Percentiles rank a stretch among this genome's conserved stretches.
Conservation (phyloP, 1,284 basidiomycete genomes). For the Dichomitus squalens region DNA sequence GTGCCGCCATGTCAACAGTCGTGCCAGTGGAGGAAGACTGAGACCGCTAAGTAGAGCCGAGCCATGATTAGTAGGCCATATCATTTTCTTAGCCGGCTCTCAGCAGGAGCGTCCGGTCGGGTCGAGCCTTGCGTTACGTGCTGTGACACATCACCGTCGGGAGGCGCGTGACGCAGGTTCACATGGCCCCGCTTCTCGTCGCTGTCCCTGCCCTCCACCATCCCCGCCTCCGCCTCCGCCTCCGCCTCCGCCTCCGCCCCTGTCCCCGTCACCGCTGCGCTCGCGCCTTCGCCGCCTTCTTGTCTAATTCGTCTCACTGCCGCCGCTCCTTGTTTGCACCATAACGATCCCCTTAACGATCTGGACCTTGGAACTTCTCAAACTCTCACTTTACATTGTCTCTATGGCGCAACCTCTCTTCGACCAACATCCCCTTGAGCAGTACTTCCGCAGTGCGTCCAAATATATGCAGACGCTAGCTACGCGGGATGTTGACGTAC, state of each 20-base stretch:
- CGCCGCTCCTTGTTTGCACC: slow-evolving; percentile 22
- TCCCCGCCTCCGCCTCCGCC: not conserved
- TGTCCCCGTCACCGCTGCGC: not conserved
- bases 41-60: not conserved
- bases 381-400: slow-evolving; percentile 2
- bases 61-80: not conserved
- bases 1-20: slow-evolving; percentile 1
- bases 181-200: not conserved
- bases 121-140: no score
- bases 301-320: slow-evolving; percentile 20
- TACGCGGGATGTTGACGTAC: not conserved
- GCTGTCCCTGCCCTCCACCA: slow-evolving; percentile 4
- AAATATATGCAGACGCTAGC: not conserved
- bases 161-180: no score
- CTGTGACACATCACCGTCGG: not conserved
- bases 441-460: slow-evolving; percentile 67
- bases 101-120: no score
- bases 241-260: not conserved
- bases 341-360: slow-evolving; percentile 25
- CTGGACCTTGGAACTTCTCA: slow-evolving; percentile 4
- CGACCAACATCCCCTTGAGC: slow-evolving; percentile 74
- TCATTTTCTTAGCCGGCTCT: no score
- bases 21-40: not conserved
- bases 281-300: slow-evolving; percentile 14
- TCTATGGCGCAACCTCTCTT: slow-evolving; percentile 78